Conservation (phyloP, 31 red algal genomes). For the Porphyra umbilicalis region DNA sequence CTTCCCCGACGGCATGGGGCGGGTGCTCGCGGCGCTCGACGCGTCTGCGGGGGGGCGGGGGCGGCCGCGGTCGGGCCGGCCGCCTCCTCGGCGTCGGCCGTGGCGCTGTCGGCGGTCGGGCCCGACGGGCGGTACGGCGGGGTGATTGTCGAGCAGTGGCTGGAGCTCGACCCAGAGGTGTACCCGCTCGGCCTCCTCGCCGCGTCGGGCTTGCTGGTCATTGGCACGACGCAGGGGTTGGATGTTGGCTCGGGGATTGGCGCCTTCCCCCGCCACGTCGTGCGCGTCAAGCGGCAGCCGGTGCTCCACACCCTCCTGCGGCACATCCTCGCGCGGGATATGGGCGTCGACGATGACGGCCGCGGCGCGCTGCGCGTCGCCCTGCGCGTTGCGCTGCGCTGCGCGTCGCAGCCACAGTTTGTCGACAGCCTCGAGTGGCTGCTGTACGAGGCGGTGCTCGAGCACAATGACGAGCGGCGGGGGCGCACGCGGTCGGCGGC, state of each 20-base stretch:
- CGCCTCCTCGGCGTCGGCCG: not conserved
- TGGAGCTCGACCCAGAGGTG: conserved; percentile 86
- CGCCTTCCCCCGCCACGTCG: conserved; percentile 35
- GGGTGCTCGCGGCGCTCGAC: conserved; percentile 3
- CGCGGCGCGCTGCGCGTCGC: conserved; percentile 11
- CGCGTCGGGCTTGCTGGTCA: conserved; percentile 52
- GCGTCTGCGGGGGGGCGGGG: not conserved
- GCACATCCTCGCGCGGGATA: conserved; percentile 53
- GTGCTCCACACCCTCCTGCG: conserved; percentile 78
- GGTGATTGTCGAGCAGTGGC: conserved; percentile 70
- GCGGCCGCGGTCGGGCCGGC: not conserved
- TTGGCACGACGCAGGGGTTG: conserved; percentile 54
- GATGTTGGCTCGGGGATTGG: conserved; percentile 18
- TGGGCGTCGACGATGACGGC: not conserved
- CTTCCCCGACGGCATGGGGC: conserved; percentile 33
- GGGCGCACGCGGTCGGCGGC: not conserved
- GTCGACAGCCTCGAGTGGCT: conserved; percentile 92
- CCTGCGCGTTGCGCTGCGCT: conserved; percentile 67
- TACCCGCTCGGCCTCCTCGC: conserved; percentile 71
- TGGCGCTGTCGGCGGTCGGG: conserved; percentile 9
- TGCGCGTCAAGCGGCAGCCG: conserved; percentile 75
- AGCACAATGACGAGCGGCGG: conserved; percentile 47
- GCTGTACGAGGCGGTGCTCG: conserved; percentile 77
- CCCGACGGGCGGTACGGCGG: conserved; percentile 13
- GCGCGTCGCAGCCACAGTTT: conserved; percentile 78